These are phyloP conservation scores for Murraya paniculata DNA, from an alignment of 345 rosid genomes.

Conservation along the genomic window DNA sequence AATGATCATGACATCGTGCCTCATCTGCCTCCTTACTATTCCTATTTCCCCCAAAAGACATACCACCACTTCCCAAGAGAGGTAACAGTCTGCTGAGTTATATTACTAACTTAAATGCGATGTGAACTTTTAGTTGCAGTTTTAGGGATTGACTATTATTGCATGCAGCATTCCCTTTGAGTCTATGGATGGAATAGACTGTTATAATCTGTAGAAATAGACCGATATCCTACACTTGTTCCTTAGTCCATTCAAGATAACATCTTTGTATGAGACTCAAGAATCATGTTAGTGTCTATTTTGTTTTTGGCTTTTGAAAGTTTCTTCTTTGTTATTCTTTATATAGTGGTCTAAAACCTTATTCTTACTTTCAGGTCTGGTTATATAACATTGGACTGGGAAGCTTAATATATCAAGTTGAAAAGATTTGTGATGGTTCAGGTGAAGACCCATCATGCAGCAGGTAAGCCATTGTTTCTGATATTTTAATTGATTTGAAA, in stretches of 20 bases:
- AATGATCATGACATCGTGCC: constrained; percentile 88
- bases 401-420: constrained; percentile 49
- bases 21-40: constrained; percentile 84
- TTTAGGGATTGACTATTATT: not conserved
- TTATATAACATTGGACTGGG: constrained; percentile 48
- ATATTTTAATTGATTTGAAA: not conserved
- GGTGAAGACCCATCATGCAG: constrained; percentile 86
- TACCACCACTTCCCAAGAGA: constrained; percentile 96
- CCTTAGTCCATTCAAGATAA: not conserved
- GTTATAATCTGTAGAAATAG: not conserved
- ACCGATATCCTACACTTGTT: not conserved
- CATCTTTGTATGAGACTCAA: not conserved
- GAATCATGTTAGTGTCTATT: not conserved
- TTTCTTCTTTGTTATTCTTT: not conserved
- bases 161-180: not conserved
- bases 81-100: constrained; percentile 38
- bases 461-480: constrained; percentile 34
- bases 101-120: not conserved
- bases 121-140: not conserved
- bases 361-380: constrained; percentile 50
- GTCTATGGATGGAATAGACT: not conserved
- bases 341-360: not conserved
- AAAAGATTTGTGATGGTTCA: constrained; percentile 71
- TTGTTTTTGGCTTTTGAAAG: not conserved
- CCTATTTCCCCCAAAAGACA: constrained; percentile 73